These are phyloP conservation scores for Leccinellum luteum DNA, from an alignment of 768 basidiomycete genomes.

Conservation along the genomic window DNA sequence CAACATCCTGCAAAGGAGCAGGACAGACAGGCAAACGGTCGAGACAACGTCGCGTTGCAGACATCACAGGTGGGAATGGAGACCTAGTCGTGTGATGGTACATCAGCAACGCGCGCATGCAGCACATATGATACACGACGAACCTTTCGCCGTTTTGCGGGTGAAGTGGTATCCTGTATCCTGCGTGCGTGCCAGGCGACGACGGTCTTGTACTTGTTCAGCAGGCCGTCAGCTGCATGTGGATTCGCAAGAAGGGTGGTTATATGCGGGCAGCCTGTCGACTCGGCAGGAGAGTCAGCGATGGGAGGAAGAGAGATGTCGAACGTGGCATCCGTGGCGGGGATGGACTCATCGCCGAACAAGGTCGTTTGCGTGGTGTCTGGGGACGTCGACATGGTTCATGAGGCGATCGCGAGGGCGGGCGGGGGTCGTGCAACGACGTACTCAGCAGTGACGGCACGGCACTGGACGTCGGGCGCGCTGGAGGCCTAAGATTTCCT, in stretches of 20 bases:
- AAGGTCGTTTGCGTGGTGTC: slow-evolving; percentile 29
- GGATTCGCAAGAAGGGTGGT: slow-evolving; percentile 35
- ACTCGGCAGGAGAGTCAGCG: slow-evolving; percentile 11
- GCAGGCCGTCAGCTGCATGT: slow-evolving; percentile 23
- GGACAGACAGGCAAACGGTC: slow-evolving; percentile 73
- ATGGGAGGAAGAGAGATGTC: slow-evolving; percentile 7
- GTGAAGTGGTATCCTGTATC: slow-evolving; percentile 43
- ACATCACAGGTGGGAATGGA: slow-evolving; percentile 61
- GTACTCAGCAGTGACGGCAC: neutral
- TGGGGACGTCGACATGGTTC: slow-evolving; percentile 31
- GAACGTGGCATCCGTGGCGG: slow-evolving; percentile 9
- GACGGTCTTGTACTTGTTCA: slow-evolving; percentile 52
- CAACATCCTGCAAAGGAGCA: slow-evolving; percentile 74
- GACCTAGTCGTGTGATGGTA: slow-evolving; percentile 32
- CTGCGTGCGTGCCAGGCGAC: slow-evolving; percentile 54
- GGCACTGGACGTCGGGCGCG: neutral
- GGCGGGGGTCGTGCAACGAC: neutral
- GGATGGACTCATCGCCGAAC: slow-evolving; percentile 25
- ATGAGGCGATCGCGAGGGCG: neutral
- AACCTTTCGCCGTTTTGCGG: slow-evolving; percentile 67
- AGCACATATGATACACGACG: slow-evolving; percentile 13
- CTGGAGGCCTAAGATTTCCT: slow-evolving; percentile 8
- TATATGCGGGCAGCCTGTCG: slow-evolving; percentile 41
- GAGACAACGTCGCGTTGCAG: slow-evolving; percentile 52
- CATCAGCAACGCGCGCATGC: neutral